Evolutionary conservation across 73 alveolate species (phyloP).

Genomic region (Durusdinium trenchii): DNA sequence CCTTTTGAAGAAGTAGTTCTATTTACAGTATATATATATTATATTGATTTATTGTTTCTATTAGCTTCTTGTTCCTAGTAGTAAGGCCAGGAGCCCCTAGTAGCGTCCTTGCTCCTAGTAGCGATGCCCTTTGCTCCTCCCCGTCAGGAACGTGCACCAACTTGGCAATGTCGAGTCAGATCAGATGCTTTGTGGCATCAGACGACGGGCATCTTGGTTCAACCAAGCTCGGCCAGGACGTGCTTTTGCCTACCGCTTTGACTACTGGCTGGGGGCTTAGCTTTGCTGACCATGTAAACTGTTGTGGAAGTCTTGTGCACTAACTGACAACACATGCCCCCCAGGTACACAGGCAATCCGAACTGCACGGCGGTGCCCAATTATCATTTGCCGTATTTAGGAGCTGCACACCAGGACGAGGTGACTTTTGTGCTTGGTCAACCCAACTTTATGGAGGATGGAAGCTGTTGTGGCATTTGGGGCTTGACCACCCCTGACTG

Average conservation of each 20-base stretch:
- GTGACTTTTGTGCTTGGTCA: constrained; percentile 94
- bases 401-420: constrained; percentile 95
- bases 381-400: constrained; percentile 82
- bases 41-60: no score
- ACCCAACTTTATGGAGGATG: constrained; percentile 95
- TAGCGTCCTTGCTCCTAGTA: no score
- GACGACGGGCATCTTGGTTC: constrained; percentile 90
- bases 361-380: constrained; percentile 92
- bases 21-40: no score
- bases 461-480: constrained; percentile 94
- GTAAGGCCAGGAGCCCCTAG: no score
- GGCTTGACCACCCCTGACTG: constrained; percentile 92
- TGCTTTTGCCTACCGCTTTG: constrained; percentile 84
- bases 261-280: constrained; percentile 69
- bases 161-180: constrained; percentile 93
- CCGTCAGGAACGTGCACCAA: constrained; percentile 76
- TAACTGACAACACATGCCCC: background rate
- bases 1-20: no score
- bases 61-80: no score
- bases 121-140: no score
- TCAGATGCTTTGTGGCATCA: constrained; percentile 45
- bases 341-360: constrained; percentile 87
- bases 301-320: background rate
- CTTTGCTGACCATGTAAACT: background rate
- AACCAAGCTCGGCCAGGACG: constrained; percentile 76